Conservation (phyloP, 352 stramenopile species). For the Phytopythium cucurbitacearum region DNA sequence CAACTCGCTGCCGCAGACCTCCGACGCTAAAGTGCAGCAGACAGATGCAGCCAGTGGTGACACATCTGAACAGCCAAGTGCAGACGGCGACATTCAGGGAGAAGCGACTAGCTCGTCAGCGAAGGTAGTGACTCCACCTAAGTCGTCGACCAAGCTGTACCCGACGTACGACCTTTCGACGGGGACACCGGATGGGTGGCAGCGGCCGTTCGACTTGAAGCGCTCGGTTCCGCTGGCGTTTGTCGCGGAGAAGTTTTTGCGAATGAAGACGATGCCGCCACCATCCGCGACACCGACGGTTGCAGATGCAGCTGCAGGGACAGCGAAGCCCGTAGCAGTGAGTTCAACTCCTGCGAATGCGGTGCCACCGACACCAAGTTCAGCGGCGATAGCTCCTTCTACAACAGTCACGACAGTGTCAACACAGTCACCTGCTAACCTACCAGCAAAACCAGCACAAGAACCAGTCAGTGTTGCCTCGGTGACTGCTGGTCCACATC, state of each 20-base stretch:
- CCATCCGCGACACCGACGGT: background rate
- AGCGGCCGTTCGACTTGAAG: constrained; percentile 36
- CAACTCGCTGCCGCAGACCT: too few relatives aligned
- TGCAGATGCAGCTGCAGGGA: background rate
- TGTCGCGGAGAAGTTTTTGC: constrained; percentile 55
- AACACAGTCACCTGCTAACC: too few relatives aligned
- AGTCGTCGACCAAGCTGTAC: constrained; percentile 21
- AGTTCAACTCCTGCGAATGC: background rate
- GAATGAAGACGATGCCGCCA: constrained; percentile 19
- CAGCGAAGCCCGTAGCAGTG: background rate
- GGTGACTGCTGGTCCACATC: too few relatives aligned
- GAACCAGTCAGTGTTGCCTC: too few relatives aligned
- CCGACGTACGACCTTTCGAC: constrained; percentile 42
- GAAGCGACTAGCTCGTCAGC: background rate
- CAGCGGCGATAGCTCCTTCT: background rate
- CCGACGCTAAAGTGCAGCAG: background rate
- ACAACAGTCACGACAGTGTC: background rate
- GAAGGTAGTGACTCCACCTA: background rate
- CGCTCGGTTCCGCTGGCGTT: constrained; percentile 43
- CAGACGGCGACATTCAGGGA: background rate
- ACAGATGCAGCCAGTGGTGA: background rate
- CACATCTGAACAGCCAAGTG: background rate
- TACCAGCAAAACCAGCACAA: too few relatives aligned
- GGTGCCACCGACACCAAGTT: background rate
- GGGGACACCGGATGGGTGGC: constrained; percentile 29